Evolutionary conservation across 1,284 basidiomycete species (phyloP), one percentile per base, ranked within the genome.

Genomic region (Phaffia rhodozyma): DNA sequence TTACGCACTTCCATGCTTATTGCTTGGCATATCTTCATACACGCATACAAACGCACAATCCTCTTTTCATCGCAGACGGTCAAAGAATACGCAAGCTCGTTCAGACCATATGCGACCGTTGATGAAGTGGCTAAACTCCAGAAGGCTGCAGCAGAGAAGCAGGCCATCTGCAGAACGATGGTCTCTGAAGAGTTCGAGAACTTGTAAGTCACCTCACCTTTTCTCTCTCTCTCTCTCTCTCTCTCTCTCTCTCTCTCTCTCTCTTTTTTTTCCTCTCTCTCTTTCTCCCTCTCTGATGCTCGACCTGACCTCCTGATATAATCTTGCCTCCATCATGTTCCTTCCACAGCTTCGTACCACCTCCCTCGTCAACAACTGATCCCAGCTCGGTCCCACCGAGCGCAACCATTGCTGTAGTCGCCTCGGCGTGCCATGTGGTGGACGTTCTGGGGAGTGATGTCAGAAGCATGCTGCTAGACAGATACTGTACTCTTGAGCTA

Each of bases 121-220:
- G 83, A 84, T 43, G 82, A 82, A 18, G 86, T 97, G 47, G 81
- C 84, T 23, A 83, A 85, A 61, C 77, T 92, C 5, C 88, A 85
- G 80, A 84, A 82, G 67, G 83, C 84, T 13, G 84, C 91, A 25
- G 86, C 90, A 72, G 84, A 86, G 58, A 78, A 88, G 38, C 87
- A 94, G 73, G 84, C 83, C 27, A 81, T 84, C 56, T 78, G 94
- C 30, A 82, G 88, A 62, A 80, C 81, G 5, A 84, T 86, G 68
- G 82, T 96, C 32, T 89, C 93, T 68, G 80, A 80, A 16, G 92
- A 97, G 72, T 93, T 96, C 74, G 90, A 96, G 74, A 80, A 82
- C 32, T 91, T 91, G 92, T 92, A 74, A 66, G 89, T 79, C 2
- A 11, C 13, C 38, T 11, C 13, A 7, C 38, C 38, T 43, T 16